Conservation (phyloP, 495 filamentous ascomycete species). For the Penicillium coffeae region DNA sequence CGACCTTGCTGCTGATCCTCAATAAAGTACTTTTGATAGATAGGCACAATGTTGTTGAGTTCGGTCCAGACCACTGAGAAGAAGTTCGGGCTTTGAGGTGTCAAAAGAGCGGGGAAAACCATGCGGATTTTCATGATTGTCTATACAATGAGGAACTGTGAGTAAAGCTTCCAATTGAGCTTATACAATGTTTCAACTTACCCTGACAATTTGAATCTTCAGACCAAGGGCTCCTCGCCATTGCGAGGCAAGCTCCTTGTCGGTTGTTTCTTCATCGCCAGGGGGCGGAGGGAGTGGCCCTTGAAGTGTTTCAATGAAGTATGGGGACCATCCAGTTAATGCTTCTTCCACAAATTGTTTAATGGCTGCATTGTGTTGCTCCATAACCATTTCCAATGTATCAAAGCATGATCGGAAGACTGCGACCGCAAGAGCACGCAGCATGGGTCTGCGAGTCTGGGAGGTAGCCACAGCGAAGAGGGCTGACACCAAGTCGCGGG, state of each 20-base stretch:
- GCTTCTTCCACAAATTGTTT: slow-evolving; percentile 85
- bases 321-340: slow-evolving; percentile 77
- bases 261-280: slow-evolving; percentile 49
- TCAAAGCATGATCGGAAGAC: slow-evolving; percentile 91
- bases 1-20: slow-evolving; percentile 79
- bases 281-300: slow-evolving; percentile 63
- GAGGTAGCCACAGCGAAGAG: slow-evolving; percentile 79
- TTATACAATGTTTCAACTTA: too few species aligned
- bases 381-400: slow-evolving; percentile 91
- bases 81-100: slow-evolving; percentile 69
- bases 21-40: slow-evolving; percentile 80
- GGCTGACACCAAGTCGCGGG: slow-evolving; percentile 74
- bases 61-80: slow-evolving; percentile 88
- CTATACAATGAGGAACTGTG: slow-evolving; percentile 30
- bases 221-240: slow-evolving; percentile 79
- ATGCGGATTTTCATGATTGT: slow-evolving; percentile 84
- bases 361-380: slow-evolving; percentile 79
- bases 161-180: too few species aligned
- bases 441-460: slow-evolving; percentile 62
- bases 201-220: slow-evolving; percentile 85
- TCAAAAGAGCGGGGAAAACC: slow-evolving; percentile 77
- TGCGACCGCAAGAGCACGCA: slow-evolving; percentile 78
- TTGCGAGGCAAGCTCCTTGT: slow-evolving; percentile 44
- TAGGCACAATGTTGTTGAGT: slow-evolving; percentile 61
- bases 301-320: slow-evolving; percentile 73